Evolutionary conservation across 163 green algal species (phyloP), one percentile per base, ranked within the genome.

Genomic region (Chlorella variabilis): DNA sequence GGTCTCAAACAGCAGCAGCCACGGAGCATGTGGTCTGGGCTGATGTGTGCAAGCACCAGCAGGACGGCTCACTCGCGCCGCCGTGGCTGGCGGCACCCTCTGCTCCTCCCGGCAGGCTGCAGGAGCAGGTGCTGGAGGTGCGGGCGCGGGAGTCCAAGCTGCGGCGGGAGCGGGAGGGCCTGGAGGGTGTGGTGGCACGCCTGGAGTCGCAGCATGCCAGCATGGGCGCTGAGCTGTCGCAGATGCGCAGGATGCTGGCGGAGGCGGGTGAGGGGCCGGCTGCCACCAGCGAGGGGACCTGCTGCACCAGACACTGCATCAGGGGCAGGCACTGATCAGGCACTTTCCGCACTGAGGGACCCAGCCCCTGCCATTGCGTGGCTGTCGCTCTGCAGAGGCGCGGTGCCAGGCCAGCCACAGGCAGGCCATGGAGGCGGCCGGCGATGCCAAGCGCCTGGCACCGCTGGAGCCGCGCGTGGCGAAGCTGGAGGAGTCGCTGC

Each of bases 121-220:
- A 84, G 70, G 69, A 71, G 69, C 69, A 84, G 69, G 41, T 84
- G 45, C 79, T 80, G 79, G 70, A 84, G 33, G 34, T 34, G 25
- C 71, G 61, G 41, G 75, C 75, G 6, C 41, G 31, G 0, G 34
- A 73, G 75, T 73, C 61, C 41, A 81, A 75, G 75, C 25, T 74
- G 75, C 8, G 3, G 4, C 65, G 66, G 61, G 75, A 81, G 34
- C 49, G 42, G 42, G 61, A 81, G 75, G 61, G n/a, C 20, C 61
- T 81, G 61, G 61, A 81, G 41, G 61, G 31, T 0, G 42, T 18
- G 31, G 29, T 66, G 59, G 6, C 18, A 2, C 59, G 75, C 4
- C 31, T 56, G 31, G 59, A 74, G 59, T 25, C 41, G 42, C 75
- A 81, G 61, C 75, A 31, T 13, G 45, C 29, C 36, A 48, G 36